A percentile compares a stretch with the other conserved stretches of the same genome.
These are phyloP conservation scores for Globisporangium rhizosaccharum DNA, from an alignment of 352 stramenopile species.

Conservation along the genomic window DNA sequence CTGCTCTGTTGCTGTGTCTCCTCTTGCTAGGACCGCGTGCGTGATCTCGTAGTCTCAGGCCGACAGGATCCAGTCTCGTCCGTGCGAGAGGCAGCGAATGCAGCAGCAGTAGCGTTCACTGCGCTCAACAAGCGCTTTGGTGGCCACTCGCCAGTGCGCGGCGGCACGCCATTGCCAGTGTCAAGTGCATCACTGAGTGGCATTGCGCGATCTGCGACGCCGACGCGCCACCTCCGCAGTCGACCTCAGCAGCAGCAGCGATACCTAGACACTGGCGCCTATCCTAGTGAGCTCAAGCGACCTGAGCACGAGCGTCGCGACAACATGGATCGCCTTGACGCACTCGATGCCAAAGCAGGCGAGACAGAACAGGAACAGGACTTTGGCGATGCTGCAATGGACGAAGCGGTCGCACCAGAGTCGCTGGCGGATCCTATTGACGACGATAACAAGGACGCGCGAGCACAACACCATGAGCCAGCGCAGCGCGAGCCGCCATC, in stretches of 20 bases:
- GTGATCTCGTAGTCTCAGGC: slow-evolving; percentile 31
- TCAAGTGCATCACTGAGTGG: background rate
- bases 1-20: background rate
- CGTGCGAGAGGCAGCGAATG: slow-evolving; percentile 47
- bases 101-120: slow-evolving; percentile 32
- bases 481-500: background rate
- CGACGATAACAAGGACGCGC: background rate
- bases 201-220: background rate
- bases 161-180: background rate
- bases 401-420: slow-evolving; percentile 22
- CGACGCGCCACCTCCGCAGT: background rate
- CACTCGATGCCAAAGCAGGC: too few relatives aligned
- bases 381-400: slow-evolving; percentile 27
- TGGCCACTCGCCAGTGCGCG: slow-evolving; percentile 3
- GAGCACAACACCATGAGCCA: too few relatives aligned
- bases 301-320: too few relatives aligned
- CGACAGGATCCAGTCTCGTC: slow-evolving; percentile 49
- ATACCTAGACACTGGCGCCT: background rate
- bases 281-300: background rate
- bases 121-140: slow-evolving; percentile 7
- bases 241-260: slow-evolving; percentile 3
- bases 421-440: slow-evolving; percentile 3
- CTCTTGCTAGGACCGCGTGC: slow-evolving; percentile 28
- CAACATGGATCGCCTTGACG: too few relatives aligned
- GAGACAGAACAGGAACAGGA: background rate